Base-by-base conservation (phyloP, 1,139 yeast genomes). In the Yamadazyma atlantica region DNA sequence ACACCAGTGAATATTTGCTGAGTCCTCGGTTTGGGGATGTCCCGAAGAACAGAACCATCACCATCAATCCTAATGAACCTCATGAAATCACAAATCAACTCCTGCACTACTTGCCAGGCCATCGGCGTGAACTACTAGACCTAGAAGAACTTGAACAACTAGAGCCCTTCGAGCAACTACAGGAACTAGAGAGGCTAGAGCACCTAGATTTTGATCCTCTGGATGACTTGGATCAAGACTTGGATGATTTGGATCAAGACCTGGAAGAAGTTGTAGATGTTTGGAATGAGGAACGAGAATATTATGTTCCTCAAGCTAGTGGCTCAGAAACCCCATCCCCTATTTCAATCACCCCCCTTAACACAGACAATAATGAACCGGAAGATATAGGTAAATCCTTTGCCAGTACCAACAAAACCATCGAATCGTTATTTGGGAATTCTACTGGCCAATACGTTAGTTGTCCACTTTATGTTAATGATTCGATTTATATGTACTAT, bases 401-500 rank as follows among this genome's bases (percentile, higher is more conserved):
- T 37, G 48, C 51, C 12, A 13, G 29, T 18, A 36, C 43, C 2
- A 49, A 50, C 30, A 24, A 33, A 4, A 49, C 65, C 16, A 53
- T 66, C 5, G 52, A 49, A 14, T 35, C 43, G 11, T 49, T 64
- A 9, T 66, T 59, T 43, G 36, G 49, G 13, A 62, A 64, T 38
- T 32, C 54, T 2, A 57, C 66, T 0, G 64, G 65, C 5, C 34
- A 49, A 4, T 44, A 60, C 24, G 54, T 61, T 4, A 62, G 59
- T 35, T 71, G 80, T 44, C 80, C 80, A 0, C 51, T 73, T 14
- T 68, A 62, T 43, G 51, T 52, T 9, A 66, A 69, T 24, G 75
- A 72, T 47, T 60, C 71, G 5, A 46, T 72, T 3, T 55, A 62
- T 30, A 44, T 73, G 17, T 66, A 64, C 44, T 66, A 72, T 44